A percentile compares a stretch with the other conserved stretches of the same genome.
Conservation (phyloP, 768 basidiomycete species). For the Suillus americanus region DNA sequence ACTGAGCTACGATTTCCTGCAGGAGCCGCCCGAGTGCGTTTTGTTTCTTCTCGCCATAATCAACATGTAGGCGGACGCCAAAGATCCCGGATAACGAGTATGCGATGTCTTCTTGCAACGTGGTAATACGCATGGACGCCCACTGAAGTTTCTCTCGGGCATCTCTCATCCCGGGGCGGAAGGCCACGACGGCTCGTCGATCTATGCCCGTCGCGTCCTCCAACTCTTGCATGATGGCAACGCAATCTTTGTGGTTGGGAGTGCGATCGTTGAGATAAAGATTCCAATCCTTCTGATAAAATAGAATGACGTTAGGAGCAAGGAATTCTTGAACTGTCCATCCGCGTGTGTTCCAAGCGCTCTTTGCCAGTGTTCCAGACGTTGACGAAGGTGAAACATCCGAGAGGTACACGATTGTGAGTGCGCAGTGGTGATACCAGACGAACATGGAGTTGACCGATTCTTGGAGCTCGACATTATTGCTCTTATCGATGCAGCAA, state of each 20-base stretch:
- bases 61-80: not conserved
- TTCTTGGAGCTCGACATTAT: not conserved
- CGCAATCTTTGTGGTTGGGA: not conserved
- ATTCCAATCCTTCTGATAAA: not conserved
- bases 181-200: not conserved
- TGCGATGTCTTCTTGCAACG: not conserved
- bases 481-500: not conserved
- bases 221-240: not conserved
- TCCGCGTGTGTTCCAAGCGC: not conserved
- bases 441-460: not conserved
- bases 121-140: not conserved
- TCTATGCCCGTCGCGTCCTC: not conserved
- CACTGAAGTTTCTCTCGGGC: not conserved
- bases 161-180: not conserved
- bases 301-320: not conserved
- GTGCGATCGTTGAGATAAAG: not conserved
- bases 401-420: not conserved
- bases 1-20: not conserved
- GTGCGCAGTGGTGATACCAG: not conserved
- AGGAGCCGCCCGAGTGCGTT: not conserved
- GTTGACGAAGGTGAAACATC: not conserved
- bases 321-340: not conserved
- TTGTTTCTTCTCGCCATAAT: not conserved
- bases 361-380: not conserved
- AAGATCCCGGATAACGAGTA: not conserved